Base-by-base conservation (phyloP, 2,329 filamentous ascomycete species). In the Trichophyton equinum region DNA sequence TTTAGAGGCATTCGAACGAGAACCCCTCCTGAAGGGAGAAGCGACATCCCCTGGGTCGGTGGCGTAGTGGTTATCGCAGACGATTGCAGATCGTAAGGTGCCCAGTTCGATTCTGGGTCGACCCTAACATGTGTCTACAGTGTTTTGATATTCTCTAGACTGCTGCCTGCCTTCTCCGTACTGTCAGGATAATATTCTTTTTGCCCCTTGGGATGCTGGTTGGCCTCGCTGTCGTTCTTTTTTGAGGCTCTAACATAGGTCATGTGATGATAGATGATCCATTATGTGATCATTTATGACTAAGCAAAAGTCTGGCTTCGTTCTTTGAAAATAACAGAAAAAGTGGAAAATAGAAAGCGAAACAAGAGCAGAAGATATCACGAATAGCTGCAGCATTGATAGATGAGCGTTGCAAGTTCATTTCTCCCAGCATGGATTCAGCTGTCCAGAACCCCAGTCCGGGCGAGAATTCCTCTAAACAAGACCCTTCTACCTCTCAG, bases 61-160 rank as follows among this genome's bases (percentile, higher is more conserved):
- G 61, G 62, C 62, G 58, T 61, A 64, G 62, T 57, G 62, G 62
- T 64, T 62, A 62, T 61, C 61, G 62, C 58, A 60, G 60, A 49
- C 58, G 62, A 64, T 64, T 64, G 62, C 62, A 64, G 62, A 64
- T 64, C 62, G 58, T 44, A 62, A 64, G 62, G 62, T 64, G 58
- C 55, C 61, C 55, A 60, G 62, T 64, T 64, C 62, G 55, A 64
- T 56, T 61, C 62, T 60, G 61, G 61, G 55, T 64, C 62, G 62
- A 49, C 62, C 62, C 62, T 64, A 20, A 38, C n/a, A 18, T n/a
- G 56, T 36, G 30, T 33, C 13, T 15, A 3, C n/a, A 15, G 13
- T 33, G 11, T 30, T 13, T 53, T 25, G 18, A n/a, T 53, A n/a
- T 33, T 33, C 9, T 30, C 27, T 1, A 7, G 5, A 1, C 47